Base-by-base conservation (phyloP, 1,139 yeast species). In the Pichia kudriavzevii region DNA sequence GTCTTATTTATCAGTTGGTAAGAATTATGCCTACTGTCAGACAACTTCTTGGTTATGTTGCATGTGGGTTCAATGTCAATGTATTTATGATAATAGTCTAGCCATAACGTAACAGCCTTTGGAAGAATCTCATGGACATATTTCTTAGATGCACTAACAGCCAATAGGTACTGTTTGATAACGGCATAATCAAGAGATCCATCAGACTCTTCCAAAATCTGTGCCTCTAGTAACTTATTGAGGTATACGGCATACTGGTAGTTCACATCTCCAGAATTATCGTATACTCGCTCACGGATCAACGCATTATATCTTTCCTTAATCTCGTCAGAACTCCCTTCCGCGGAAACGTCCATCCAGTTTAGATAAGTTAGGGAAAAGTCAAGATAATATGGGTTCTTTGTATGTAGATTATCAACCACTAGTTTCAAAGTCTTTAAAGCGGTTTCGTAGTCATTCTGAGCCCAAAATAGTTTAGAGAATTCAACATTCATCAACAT, bases 291-390 rank as follows among this genome's bases (percentile, higher is more conserved):
- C n/a, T 77, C 55, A 22, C 64, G 59, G 12, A 75, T 67, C 0
- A 93, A 76, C 11, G 70, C 64, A 21, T 61, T 63, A 48, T 87
- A 93, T 45, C 84, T 83, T 19, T 69, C 68, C 25, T 82, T 71
- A 34, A 91, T 81, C 22, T 78, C 79, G 22, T 69, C 71, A 5
- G 94, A 78, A 8, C 87, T 78, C 22, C 91, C 79, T 53, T 85
- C 93, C 35, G 87, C 91, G 0, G 96, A 83, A 31, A 68, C 67
- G 52, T 87, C 96, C 14, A 87, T 61, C 98, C 98, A 93, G 41
- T 76, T 74, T 0, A 96, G 85, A 52, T 84, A 84, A 40, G 80
- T 77, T 29, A 91, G 61, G 35, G 84, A 83, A 12, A 75, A 72
- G 28, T 66, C 62, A 2, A 84, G 71, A 32, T 62, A 59, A 33